Percentiles rank a stretch among this genome's conserved stretches.
These are phyloP conservation scores for Talaromyces marneffei DNA, from an alignment of 2,329 filamentous ascomycete genomes.

Conservation along the genomic window DNA sequence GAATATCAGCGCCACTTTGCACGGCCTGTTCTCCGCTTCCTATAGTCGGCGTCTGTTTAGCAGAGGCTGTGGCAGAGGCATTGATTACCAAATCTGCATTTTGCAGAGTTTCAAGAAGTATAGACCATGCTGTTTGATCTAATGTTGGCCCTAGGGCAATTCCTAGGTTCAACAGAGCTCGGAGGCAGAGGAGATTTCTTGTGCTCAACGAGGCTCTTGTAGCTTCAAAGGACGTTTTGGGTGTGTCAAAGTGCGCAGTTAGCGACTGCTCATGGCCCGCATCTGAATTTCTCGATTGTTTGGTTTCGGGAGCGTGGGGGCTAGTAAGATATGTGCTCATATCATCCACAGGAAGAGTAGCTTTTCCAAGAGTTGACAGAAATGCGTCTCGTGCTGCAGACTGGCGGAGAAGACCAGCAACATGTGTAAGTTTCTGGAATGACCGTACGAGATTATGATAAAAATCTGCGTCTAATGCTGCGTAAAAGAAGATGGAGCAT, in stretches of 20 bases:
- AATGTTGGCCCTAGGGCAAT: slow-evolving; percentile 90
- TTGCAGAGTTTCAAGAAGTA: slow-evolving; percentile 84
- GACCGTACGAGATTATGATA: slow-evolving; percentile 88
- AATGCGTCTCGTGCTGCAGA: slow-evolving; percentile 88
- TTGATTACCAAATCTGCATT: slow-evolving; percentile 83
- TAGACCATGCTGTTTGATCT: slow-evolving; percentile 71
- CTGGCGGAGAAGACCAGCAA: slow-evolving; percentile 80
- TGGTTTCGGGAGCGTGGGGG: slow-evolving; percentile 18
- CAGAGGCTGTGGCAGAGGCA: slow-evolving; percentile 23
- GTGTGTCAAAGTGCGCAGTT: slow-evolving; percentile 23
- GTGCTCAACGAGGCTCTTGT: slow-evolving; percentile 62
- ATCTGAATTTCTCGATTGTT: slow-evolving; percentile 21
- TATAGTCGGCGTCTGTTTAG: slow-evolving; percentile 25
- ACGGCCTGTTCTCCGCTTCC: slow-evolving; percentile 25
- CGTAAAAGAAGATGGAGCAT: slow-evolving; percentile 91
- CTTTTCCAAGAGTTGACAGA: slow-evolving; percentile 86
- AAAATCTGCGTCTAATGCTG: slow-evolving; percentile 84
- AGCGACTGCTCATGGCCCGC: slow-evolving; percentile 24
- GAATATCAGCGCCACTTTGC: slow-evolving; percentile 39
- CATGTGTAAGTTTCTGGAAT: slow-evolving; percentile 92
- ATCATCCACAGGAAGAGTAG: slow-evolving; percentile 76
- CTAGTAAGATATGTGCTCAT: slow-evolving; percentile 17
- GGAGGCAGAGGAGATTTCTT: slow-evolving; percentile 80
- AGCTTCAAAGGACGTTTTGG: slow-evolving; percentile 35
- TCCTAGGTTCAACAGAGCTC: slow-evolving; percentile 88